Percentiles rank a stretch among this genome's conserved stretches.
These are phyloP conservation scores for Chalciporus sp. DNA, from an alignment of 1,284 basidiomycete species.

Conservation along the genomic window DNA sequence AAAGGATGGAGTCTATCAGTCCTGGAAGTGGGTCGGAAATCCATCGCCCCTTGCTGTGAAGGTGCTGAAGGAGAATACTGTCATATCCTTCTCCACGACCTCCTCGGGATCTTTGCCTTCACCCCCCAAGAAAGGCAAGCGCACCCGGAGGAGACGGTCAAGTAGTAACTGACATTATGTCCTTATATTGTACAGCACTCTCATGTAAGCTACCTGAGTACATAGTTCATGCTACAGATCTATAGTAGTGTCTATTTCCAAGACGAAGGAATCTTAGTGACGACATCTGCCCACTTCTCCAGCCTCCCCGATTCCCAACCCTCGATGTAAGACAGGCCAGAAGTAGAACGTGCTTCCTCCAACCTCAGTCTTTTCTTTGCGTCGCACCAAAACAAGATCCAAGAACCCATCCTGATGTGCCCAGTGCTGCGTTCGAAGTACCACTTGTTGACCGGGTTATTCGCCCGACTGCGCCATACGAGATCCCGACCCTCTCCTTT, in stretches of 20 bases:
- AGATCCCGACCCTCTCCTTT: constrained; percentile 90
- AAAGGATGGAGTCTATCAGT: constrained; percentile 37
- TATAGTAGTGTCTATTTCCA: constrained; percentile 56
- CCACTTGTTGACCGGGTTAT: constrained; percentile 99
- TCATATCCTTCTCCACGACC: constrained; percentile 27
- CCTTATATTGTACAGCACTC: background rate
- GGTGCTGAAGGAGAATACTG: constrained; percentile 37
- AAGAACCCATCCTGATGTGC: constrained; percentile 81
- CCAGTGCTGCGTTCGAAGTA: constrained; percentile 97
- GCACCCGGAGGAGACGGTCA: constrained; percentile 32
- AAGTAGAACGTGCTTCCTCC: constrained; percentile 62
- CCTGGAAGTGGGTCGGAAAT: constrained; percentile 52
- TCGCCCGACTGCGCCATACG: constrained; percentile 90
- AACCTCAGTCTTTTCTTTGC: constrained; percentile 81
- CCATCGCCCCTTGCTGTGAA: constrained; percentile 28
- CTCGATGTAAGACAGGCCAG: constrained; percentile 75
- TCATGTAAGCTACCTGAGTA: background rate
- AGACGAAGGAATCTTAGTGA: constrained; percentile 78
- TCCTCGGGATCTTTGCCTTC: constrained; percentile 26
- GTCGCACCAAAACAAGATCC: constrained; percentile 99
- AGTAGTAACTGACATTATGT: constrained; percentile 8
- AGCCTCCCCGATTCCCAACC: constrained; percentile 82
- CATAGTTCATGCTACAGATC: constrained; percentile 14
- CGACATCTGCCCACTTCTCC: constrained; percentile 71
- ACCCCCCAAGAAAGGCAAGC: constrained; percentile 33